Percentiles rank a stretch among this genome's conserved stretches.
These are phyloP conservation scores for Salix purpurea DNA, from an alignment of 345 rosid species.

Conservation along the genomic window DNA sequence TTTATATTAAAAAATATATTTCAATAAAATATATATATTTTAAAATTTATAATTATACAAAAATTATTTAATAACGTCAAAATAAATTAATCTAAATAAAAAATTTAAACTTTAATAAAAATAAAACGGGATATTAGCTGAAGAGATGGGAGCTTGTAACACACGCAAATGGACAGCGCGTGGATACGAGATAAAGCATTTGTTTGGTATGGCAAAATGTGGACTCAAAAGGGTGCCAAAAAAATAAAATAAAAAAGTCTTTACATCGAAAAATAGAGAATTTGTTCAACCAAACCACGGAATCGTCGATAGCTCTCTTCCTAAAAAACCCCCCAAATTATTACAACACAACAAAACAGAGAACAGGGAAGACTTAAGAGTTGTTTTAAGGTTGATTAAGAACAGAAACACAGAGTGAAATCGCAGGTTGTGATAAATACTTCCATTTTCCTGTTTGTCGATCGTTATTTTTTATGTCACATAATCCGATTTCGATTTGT, in stretches of 20 bases:
- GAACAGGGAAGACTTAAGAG: not conserved
- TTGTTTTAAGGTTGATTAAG: not conserved
- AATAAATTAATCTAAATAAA: no score
- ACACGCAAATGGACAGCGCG: constrained; percentile 2
- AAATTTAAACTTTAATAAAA: no score
- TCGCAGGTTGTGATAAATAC: not conserved
- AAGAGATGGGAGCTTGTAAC: not conserved
- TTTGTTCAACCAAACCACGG: constrained; percentile 12
- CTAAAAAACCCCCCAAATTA: not conserved
- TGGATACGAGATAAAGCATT: not conserved
- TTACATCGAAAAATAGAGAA: not conserved
- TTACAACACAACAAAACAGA: not conserved
- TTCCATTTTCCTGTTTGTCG: not conserved
- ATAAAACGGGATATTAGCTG: no score
- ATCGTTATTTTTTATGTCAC: not conserved
- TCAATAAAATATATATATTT: no score
- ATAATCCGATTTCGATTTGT: not conserved
- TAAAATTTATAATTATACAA: no score
- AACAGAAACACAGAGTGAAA: not conserved
- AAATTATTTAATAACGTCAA: no score
- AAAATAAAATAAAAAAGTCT: not conserved
- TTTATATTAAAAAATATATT: no score
- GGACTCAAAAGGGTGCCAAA: not conserved
- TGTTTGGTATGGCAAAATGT: no score
- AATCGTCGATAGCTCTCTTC: not conserved